Evolutionary conservation across 1,284 basidiomycete species (phyloP), one percentile per base, ranked within the genome.

Genomic region (Xerocomus minutiporus): DNA sequence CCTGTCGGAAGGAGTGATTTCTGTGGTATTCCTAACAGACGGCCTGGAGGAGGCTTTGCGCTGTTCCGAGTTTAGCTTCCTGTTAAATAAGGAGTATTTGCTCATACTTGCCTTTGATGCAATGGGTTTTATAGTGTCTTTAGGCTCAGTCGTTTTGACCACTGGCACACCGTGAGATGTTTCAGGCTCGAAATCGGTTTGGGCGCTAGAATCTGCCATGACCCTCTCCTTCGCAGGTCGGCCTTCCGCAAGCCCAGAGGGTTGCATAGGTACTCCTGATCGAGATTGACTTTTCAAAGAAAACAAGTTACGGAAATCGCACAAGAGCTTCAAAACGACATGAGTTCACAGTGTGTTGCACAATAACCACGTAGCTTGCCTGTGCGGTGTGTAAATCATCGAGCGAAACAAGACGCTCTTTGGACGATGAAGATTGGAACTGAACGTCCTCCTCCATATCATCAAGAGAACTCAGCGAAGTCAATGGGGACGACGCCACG

Each of bases 391-490:
- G 66, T 43, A 78, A 59, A 48, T 76, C 75, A 45, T 78, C 75
- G n/a, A 64, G 50, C 2, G 69, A 66, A 50, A 70, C 59, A 46
- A 65, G 50, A 11, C 62, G 55, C 23, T 59, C 65, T 46, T 51
- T 55, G 4, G 55, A 61, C 3, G 59, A 50, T 28, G 53, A 51
- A 8, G 58, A 43, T 13, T 58, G 59, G 8, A 63, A 50, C 28
- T 50, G 48, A 11, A 53, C 57, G 40, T 69, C 68, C n/a, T 81
- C 80, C 32, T 81, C 78, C 15, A 63, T 62, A 52, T 84, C 85
- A 45, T 85, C 84, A 49, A 88, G 69, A 47, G 86, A 88, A 59
- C 84, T 88, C 50, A 90, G 67, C 1, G 86, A 87, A 17, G 88
- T 89, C 44, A 90, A 70, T 7, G 87, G 86, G 6, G 87, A 90